Conservation (phyloP, 139 green algal species). For the Tetradesmus obliquus region DNA sequence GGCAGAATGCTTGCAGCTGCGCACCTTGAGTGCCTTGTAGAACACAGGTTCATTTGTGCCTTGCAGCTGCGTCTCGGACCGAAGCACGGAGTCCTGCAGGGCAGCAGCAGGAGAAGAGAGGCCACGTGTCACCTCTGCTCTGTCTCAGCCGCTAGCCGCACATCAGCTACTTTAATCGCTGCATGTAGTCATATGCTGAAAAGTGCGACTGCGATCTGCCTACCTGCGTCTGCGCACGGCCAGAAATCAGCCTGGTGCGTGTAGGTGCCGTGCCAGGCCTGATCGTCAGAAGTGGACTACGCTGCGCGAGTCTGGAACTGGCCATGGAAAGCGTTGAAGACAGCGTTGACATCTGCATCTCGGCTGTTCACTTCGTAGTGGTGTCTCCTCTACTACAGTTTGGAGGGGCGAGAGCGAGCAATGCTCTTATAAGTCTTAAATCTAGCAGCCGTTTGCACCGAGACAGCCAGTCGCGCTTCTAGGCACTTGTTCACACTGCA, state of each 20-base stretch:
- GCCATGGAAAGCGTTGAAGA: neutral
- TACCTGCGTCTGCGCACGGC: neutral
- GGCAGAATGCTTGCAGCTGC: neutral
- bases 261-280: neutral
- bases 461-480: neutral
- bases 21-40: constrained; percentile 12
- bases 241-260: neutral
- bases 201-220: neutral
- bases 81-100: neutral
- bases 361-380: neutral
- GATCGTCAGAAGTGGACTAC: neutral
- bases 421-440: neutral
- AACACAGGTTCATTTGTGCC: neutral
- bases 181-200: neutral
- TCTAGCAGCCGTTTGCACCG: neutral
- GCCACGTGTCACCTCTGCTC: constrained; percentile 18
- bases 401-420: neutral
- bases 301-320: neutral
- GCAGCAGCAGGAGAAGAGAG: constrained; percentile 3
- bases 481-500: neutral
- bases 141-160: neutral
- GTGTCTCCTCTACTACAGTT: neutral
- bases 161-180: no score
- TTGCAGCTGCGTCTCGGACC: neutral
- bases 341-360: neutral